Evolutionary conservation across 2,329 filamentous ascomycete species (phyloP).

Genomic region (Aspergillus flavus): DNA sequence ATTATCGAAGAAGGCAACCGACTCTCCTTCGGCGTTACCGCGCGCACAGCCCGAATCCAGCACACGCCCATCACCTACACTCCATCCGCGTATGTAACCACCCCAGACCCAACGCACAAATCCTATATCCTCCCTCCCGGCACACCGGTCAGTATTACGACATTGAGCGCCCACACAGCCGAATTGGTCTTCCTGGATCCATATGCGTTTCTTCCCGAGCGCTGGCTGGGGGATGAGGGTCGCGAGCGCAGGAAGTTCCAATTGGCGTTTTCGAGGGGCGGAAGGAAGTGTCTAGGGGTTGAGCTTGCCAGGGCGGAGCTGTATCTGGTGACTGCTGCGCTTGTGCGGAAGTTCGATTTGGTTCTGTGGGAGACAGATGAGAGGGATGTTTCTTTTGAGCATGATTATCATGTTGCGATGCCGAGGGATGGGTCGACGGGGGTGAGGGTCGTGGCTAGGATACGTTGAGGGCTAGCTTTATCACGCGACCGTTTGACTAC

Average conservation of each 20-base stretch:
- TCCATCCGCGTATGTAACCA: conserved; percentile 21
- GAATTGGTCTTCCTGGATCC: conserved; percentile 40
- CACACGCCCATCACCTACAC: conserved; percentile 15
- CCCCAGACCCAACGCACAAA: conserved; percentile 16
- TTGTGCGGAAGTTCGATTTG: conserved; percentile 34
- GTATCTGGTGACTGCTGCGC: conserved; percentile 26
- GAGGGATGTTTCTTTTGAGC: conserved; percentile 29
- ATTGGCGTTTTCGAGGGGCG: conserved; percentile 46
- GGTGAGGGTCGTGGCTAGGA: conserved; percentile 19
- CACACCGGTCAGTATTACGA: conserved; percentile 43
- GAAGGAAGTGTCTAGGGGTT: conserved; percentile 46
- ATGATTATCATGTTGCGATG: conserved; percentile 33
- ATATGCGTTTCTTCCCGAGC: conserved; percentile 40
- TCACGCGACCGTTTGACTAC: no score
- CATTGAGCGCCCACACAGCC: conserved; percentile 33
- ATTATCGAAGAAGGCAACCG: conserved; percentile 37
- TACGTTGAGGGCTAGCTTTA: neutral
- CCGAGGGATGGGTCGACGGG: conserved; percentile 27
- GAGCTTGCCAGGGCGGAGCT: conserved; percentile 39
- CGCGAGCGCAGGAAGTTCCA: conserved; percentile 42
- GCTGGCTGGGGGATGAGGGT: conserved; percentile 41
- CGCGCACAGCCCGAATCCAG: conserved; percentile 36
- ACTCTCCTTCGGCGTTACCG: conserved; percentile 43
- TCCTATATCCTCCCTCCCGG: conserved; percentile 27
- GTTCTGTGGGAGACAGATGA: conserved; percentile 28